Base-by-base conservation (phyloP, 306 rosid genomes). In the Vigna trinervia region DNA sequence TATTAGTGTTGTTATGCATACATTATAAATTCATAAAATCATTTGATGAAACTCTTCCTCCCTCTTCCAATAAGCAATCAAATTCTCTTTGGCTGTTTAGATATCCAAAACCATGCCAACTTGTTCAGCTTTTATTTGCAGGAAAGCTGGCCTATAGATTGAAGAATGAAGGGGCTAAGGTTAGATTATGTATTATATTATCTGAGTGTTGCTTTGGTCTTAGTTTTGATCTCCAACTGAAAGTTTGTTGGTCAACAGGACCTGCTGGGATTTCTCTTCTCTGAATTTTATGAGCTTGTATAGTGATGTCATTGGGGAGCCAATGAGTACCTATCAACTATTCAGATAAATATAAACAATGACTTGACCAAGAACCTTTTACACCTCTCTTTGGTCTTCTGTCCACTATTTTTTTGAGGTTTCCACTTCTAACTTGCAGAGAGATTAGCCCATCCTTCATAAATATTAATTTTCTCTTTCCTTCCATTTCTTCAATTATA, bases 91-190 rank as follows among this genome's bases (percentile, higher is more conserved):
- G 43, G 53, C 60, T 36, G 52, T 74, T 47, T 65, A 28, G 17
- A 71, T 68, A 48, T 67, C 80, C 80, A 81, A 61, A 72, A 84
- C 45, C 51, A 62, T 64, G 45, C 66, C 52, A 6, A 78, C 81
- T 61, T 79, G 79, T 85, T 85, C 57, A 74, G 64, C 69, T 83
- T 74, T 78, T 45, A 50, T 69, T 67, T 86, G 88, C 91, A 95
- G 99, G 97, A 84, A 95, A 95, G 84, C 89, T 92, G 89, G 99
- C 99, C 65, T 81, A 89, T 78, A 90, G 94, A 82, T 82, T 95
- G 85, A 95, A 92, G 88, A 92, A 86, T 28, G 99, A 85, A 80
- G 99, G 99, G 76, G 96, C 87, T 46, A 92, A 92, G 93, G 97
- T 95, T 84, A 84, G 89, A 68, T 47, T 65, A 56, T 46, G 50